Evolutionary conservation across 805 yeast genomes (phyloP), one percentile per base, ranked within the genome.

Genomic region (Kodamaea lidongshanica): DNA sequence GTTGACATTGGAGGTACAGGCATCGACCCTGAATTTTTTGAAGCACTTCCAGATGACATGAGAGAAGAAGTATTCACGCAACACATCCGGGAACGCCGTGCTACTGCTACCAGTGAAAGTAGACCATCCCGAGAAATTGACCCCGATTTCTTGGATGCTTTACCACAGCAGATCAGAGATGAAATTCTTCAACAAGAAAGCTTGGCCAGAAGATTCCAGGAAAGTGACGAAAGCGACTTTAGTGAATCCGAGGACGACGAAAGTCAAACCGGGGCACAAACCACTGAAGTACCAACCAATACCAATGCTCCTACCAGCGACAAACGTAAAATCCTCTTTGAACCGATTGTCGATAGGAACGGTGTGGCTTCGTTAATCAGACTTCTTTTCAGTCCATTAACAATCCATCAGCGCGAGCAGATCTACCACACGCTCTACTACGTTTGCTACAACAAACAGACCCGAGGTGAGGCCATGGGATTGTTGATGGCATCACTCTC

Each of bases 11-110:
- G 88, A 23, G 94, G 92, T 0, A 78, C 95, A 3, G 96, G 84
- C 32, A 85, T 88, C 35, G 96, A 88, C 56, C 94, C 95, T 0
- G 89, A 83, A 42, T 88, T 86, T 50, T 64, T 88, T 37, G 81
- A 79, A 44, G 96, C 95, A 0, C 65, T 88, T 20, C 96, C 96
- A 0, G 95, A 85, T 25, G 92, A 84, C 31, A 82, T 88, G 83
- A 65, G 96, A 28, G 94, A 86, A 39, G 96, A 88, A 47, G 96
- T 87, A 0, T 77, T 84, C 48, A 74, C 88, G 0, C 89, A 86
- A 39, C 95, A 87, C 46, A 62, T 86, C 5, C 62, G 87, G 23
- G 92, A 84, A 42, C 64, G 88, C 35, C 65, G 92, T 37, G 79
- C 67, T 65, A 25, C 74, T 63, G 59, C 83, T 39, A 38, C 70